A percentile compares a stretch with the other conserved stretches of the same genome.
Evolutionary conservation across 1,139 yeast genomes (phyloP).

Genomic region (Yamadazyma triangularis): DNA sequence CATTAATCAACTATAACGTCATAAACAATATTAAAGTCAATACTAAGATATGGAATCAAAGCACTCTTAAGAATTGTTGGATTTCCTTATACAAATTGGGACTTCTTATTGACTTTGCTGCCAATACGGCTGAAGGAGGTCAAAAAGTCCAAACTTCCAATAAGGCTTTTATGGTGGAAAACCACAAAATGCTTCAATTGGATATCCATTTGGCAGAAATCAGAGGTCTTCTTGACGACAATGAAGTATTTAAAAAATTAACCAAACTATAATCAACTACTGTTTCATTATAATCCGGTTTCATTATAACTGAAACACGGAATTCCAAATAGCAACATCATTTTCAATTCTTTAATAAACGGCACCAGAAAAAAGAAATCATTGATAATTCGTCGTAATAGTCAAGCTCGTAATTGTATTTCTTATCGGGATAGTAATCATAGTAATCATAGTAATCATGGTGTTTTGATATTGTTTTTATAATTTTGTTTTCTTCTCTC

Average conservation of each 20-base stretch:
- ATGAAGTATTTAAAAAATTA: slow-evolving; percentile 1
- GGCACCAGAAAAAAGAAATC: too few species aligned
- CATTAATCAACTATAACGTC: slow-evolving; percentile 32
- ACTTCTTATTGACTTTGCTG: slow-evolving; percentile 29
- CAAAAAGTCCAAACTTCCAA: slow-evolving; percentile 25
- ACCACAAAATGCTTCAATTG: slow-evolving; percentile 43
- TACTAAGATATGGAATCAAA: slow-evolving; percentile 46
- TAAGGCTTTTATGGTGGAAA: slow-evolving; percentile 34
- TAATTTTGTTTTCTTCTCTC: too few species aligned
- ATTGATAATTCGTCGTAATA: too few species aligned
- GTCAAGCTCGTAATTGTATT: too few species aligned
- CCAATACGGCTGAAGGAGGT: slow-evolving; percentile 32
- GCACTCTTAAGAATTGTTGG: slow-evolving; percentile 53
- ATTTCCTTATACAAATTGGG: slow-evolving; percentile 39
- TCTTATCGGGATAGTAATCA: too few species aligned
- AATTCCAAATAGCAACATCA: too few species aligned
- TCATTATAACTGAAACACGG: too few species aligned
- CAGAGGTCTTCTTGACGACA: slow-evolving; percentile 25
- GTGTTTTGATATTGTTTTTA: too few species aligned
- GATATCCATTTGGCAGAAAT: slow-evolving; percentile 46
- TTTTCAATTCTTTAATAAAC: too few species aligned
- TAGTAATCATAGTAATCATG: too few species aligned
- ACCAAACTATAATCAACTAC: slow-evolving; percentile 4
- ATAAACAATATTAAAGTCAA: slow-evolving; percentile 34
- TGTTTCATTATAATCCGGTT: too few species aligned